A percentile compares a stretch with the other conserved stretches of the same genome.
These are phyloP conservation scores for Macrophomina tecta DNA, from an alignment of 2,329 filamentous ascomycete species.

Conservation along the genomic window DNA sequence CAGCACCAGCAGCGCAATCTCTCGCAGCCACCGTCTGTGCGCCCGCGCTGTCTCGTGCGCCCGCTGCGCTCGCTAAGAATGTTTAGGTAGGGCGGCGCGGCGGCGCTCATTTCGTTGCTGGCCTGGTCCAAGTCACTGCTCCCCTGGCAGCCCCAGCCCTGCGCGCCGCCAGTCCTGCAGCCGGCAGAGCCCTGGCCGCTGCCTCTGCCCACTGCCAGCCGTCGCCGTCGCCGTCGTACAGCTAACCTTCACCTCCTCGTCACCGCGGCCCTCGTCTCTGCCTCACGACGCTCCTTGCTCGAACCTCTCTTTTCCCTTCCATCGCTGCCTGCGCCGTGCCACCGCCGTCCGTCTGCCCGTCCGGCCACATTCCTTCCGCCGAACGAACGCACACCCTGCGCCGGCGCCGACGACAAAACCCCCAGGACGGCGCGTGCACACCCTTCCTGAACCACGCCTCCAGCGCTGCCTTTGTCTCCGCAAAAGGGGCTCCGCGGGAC, in stretches of 20 bases:
- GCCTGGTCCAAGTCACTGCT: neutral
- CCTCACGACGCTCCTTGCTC: slow-evolving; percentile 18
- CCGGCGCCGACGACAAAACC: slow-evolving; percentile 21
- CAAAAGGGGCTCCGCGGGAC: slow-evolving; percentile 26
- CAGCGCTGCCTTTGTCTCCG: slow-evolving; percentile 22
- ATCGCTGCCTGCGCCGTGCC: slow-evolving; percentile 6
- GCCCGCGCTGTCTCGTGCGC: slow-evolving; percentile 18
- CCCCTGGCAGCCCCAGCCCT: slow-evolving; percentile 9
- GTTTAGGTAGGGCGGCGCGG: slow-evolving; percentile 20
- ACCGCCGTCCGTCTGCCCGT: neutral
- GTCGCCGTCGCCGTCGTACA: neutral
- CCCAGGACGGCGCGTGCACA: slow-evolving; percentile 19
- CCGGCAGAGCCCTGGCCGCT: slow-evolving; percentile 6
- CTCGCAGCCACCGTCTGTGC: slow-evolving; percentile 12
- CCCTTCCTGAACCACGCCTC: slow-evolving; percentile 20
- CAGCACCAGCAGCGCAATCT: slow-evolving; percentile 3
- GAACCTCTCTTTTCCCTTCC: slow-evolving; percentile 4
- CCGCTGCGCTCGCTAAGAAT: slow-evolving; percentile 20
- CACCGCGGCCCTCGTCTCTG: neutral
- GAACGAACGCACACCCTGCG: slow-evolving; percentile 23
- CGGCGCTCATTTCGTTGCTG: slow-evolving; percentile 19
- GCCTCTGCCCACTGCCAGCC: slow-evolving; percentile 3
- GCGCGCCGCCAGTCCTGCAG: neutral
- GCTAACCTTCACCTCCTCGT: slow-evolving; percentile 6
- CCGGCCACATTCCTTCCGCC: slow-evolving; percentile 26